A percentile compares a stretch with the other conserved stretches of the same genome.
Conservation (phyloP, 164 flowering plant species). For the Kalanchoe fedtschenkoi region DNA sequence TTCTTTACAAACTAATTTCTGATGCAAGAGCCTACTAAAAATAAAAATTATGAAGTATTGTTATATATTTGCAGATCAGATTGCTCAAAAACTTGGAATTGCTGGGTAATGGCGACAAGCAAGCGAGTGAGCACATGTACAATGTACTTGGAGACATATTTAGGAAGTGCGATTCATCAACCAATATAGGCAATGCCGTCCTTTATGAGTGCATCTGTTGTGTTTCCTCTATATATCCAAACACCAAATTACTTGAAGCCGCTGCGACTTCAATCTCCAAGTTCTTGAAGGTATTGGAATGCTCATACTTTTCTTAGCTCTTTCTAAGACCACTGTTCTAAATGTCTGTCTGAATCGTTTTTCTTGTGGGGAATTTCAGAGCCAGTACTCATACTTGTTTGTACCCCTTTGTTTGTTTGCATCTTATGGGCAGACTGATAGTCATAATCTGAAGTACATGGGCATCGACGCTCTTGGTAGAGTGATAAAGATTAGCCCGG, state of each 20-base stretch:
- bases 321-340: no score
- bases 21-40: neutral
- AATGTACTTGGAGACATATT: conserved; percentile 80
- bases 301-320: neutral
- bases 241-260: conserved; percentile 68
- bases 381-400: neutral
- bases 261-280: conserved; percentile 82
- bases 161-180: conserved; percentile 68
- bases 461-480: conserved; percentile 95
- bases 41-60: neutral
- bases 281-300: conserved; percentile 64
- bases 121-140: conserved; percentile 85
- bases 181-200: conserved; percentile 93
- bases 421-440: conserved; percentile 64
- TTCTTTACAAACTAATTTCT: neutral
- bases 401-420: neutral
- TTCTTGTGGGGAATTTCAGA: neutral
- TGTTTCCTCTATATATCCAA: conserved; percentile 76
- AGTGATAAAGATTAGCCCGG: conserved; percentile 82
- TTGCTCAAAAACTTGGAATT: conserved; percentile 80
- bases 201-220: conserved; percentile 90
- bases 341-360: neutral
- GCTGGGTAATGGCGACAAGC: conserved; percentile 83
- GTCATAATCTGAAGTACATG: conserved; percentile 90
- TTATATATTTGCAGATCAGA: conserved; percentile 50